These are phyloP conservation scores for Pouteria glomerata DNA, from an alignment of 148 eudicot species.

Conservation along the genomic window DNA sequence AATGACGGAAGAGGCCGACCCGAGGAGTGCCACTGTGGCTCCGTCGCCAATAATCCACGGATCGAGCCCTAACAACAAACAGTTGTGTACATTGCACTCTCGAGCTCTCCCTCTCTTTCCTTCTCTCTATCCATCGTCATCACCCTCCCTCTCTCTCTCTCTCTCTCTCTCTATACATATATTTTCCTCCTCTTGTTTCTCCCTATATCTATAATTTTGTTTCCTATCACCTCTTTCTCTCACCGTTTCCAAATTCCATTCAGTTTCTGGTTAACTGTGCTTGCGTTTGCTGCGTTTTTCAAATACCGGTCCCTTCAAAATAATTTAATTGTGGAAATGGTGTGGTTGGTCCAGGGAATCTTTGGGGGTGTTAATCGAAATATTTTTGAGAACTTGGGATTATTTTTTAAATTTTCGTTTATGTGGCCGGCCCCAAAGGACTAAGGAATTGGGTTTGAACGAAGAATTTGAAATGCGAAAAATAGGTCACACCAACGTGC, in stretches of 20 bases:
- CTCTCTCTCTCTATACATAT: too few relatives aligned
- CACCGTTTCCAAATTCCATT: background rate
- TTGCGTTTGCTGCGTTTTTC: slow-evolving; percentile 8
- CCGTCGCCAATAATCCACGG: slow-evolving; percentile 67
- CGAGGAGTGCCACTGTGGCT: slow-evolving; percentile 55
- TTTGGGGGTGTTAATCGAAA: background rate
- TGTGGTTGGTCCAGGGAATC: too few relatives aligned
- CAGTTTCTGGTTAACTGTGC: background rate
- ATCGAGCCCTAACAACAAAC: slow-evolving; percentile 83
- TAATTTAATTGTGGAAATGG: background rate
- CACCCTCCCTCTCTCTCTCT: slow-evolving; percentile 19
- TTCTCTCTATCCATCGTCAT: slow-evolving; percentile 96
- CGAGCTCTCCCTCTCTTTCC: slow-evolving; percentile 93
- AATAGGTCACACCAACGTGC: slow-evolving; percentile 18
- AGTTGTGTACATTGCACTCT: slow-evolving; percentile 98
- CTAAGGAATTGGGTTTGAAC: slow-evolving; percentile 16
- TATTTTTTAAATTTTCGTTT: slow-evolving; percentile 8
- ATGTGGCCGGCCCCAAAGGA: slow-evolving; percentile 16
- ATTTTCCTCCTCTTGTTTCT: slow-evolving; percentile 5
- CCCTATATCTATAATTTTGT: slow-evolving; percentile 10
- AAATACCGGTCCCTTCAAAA: slow-evolving; percentile 11
- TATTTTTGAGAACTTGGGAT: background rate
- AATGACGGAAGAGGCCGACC: slow-evolving; percentile 91
- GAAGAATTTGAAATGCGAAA: slow-evolving; percentile 15
- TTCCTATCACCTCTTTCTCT: slow-evolving; percentile 14